Percentiles rank a stretch among this genome's conserved stretches.
These are phyloP conservation scores for Phyllosticta citriasiana DNA, from an alignment of 2,329 filamentous ascomycete species.

Conservation along the genomic window DNA sequence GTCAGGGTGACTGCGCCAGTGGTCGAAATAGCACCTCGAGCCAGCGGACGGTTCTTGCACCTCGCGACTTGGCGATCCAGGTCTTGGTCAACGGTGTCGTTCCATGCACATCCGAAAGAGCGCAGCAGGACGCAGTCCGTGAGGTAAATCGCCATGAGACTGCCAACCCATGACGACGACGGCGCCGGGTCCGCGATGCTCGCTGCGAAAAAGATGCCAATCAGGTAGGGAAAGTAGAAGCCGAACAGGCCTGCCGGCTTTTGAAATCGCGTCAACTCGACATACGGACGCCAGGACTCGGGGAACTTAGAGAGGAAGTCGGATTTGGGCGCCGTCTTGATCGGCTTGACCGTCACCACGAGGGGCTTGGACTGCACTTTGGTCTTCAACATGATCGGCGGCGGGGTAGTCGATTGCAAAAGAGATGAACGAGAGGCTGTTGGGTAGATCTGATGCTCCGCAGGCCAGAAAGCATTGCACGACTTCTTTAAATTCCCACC, in stretches of 20 bases:
- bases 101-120: slow-evolving; percentile 38
- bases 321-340: not conserved
- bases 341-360: not conserved
- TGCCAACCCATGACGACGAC: not conserved
- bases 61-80: slow-evolving; percentile 37
- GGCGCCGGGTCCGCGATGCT: not conserved
- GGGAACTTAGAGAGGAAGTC: not conserved
- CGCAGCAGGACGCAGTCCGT: not conserved
- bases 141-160: not conserved
- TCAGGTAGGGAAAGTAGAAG: slow-evolving; percentile 4
- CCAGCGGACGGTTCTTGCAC: not conserved
- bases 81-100: slow-evolving; percentile 46
- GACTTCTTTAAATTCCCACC: not conserved
- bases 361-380: not conserved
- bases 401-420: not conserved
- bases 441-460: not conserved
- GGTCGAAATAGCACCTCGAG: slow-evolving; percentile 14
- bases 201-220: slow-evolving; percentile 1
- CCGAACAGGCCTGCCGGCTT: not conserved
- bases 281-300: not conserved
- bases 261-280: slow-evolving; percentile 2
- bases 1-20: slow-evolving; percentile 30
- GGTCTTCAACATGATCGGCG: not conserved
- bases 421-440: not conserved
- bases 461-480: not conserved